These are phyloP conservation scores for Fraxinus latifolia DNA, from an alignment of 305 asterid species.

Conservation along the genomic window DNA sequence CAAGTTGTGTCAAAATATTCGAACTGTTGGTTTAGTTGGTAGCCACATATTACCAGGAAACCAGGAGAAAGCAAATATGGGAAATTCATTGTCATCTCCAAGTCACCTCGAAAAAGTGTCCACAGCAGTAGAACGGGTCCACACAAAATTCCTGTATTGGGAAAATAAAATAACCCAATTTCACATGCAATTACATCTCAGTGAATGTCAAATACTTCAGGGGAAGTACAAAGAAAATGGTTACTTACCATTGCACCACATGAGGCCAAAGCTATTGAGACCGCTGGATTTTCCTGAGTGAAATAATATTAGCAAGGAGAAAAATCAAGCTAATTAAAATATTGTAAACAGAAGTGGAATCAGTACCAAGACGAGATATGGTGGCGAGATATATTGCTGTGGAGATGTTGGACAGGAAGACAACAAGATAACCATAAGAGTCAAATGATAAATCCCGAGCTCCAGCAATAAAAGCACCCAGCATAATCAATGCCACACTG, in stretches of 20 bases:
- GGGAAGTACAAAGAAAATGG: constrained; percentile 3
- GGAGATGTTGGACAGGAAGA: constrained; percentile 67
- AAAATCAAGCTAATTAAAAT: constrained; percentile 26
- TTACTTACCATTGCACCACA: constrained; percentile 87
- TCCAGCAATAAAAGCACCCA: constrained; percentile 88
- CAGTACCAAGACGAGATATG: constrained; percentile 75
- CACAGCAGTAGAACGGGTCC: constrained; percentile 70
- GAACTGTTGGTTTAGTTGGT: neutral
- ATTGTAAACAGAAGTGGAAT: constrained; percentile 21
- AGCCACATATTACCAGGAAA: constrained; percentile 60
- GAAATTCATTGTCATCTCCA: constrained; percentile 58
- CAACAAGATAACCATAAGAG: constrained; percentile 61
- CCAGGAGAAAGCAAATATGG: constrained; percentile 70
- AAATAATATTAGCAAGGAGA: constrained; percentile 27
- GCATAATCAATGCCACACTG: constrained; percentile 70
- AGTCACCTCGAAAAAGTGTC: constrained; percentile 67
- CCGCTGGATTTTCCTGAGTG: constrained; percentile 77
- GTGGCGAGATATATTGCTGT: constrained; percentile 83
- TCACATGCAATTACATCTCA: neutral
- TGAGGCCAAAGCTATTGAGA: constrained; percentile 91
- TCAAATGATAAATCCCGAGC: constrained; percentile 82
- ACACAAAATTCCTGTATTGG: constrained; percentile 57
- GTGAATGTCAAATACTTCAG: constrained; percentile 1
- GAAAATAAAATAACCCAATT: neutral
- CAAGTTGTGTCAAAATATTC: neutral